Conservation (phyloP, 73 alveolate species). For the Symbiodinium pilosum region DNA sequence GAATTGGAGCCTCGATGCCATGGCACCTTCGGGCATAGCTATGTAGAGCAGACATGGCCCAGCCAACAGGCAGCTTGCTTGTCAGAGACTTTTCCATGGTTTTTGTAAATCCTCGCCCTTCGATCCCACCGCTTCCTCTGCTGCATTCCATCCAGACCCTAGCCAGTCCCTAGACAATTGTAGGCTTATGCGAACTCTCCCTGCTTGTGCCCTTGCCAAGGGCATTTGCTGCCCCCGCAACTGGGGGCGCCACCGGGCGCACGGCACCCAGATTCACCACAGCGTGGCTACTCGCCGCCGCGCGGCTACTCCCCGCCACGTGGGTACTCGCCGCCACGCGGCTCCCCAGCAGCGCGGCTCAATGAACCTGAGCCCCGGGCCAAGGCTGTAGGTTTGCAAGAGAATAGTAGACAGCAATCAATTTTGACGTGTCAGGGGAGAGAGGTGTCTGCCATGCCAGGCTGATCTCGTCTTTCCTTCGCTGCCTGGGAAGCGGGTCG, state of each 20-base stretch:
- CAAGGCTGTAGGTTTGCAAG: neutral
- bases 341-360: conserved; percentile 12
- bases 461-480: neutral
- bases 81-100: conserved; percentile 14
- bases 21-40: neutral
- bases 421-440: neutral
- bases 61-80: neutral
- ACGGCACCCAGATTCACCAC: neutral
- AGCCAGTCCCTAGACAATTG: too few species aligned
- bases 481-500: neutral
- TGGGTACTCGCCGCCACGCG: neutral
- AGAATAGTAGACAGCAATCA: too few species aligned
- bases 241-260: conserved; percentile 20
- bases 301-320: neutral
- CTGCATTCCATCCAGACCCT: too few species aligned
- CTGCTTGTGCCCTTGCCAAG: neutral
- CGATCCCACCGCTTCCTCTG: too few species aligned
- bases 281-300: neutral
- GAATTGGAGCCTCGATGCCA: neutral
- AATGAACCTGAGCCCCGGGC: neutral
- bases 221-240: conserved; percentile 82
- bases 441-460: neutral
- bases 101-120: too few species aligned
- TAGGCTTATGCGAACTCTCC: too few species aligned
- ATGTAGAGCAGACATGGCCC: neutral